Evolutionary conservation across 257 asterid species (phyloP), one percentile per base, ranked within the genome.

Genomic region (Penstemon eatonii): DNA sequence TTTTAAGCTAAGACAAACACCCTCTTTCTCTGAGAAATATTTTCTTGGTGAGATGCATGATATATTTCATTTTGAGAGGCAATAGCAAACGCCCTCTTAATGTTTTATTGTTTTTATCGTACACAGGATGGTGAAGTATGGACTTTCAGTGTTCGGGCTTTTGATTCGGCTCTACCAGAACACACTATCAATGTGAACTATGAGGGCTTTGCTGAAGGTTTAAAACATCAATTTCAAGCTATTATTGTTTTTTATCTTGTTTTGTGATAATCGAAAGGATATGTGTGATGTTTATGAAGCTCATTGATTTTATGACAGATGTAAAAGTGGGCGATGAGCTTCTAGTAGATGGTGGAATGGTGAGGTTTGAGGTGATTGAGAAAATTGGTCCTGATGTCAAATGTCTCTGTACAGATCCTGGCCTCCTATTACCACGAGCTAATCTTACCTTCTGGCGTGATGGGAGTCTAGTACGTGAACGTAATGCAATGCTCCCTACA

Each of bases 311-410:
- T 56, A 1, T 68, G 73, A 59, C 96, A 94, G 99, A 94, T 89
- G 90, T 89, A 60, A 75, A 78, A 70, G 88, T 87, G 56, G 96
- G 99, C 13, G 98, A 94, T 82, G 98, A 91, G 37, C 96, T 94
- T 70, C 84, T 94, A 47, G 94, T 94, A 51, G 99, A 94, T 79
- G 99, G 99, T 82, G 98, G 99, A 71, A 94, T 94, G 99, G 99
- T 91, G 75, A 86, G 99, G 77, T 94, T 91, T 86, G 98, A 94
- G 71, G 98, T 94, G 81, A 81, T 87, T 50, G 99, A 91, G 79
- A 94, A 84, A 82, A 82, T 91, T 69, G 99, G 99, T 77, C 99
- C 99, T 41, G 99, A 94, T 85, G 99, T 94, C 39, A 89, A 86
- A 78, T 94, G 99, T 79, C 79, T 66, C 46, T 94, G 99, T 74